These are phyloP conservation scores for Phytophthora rubi DNA, from an alignment of 352 stramenopile genomes.

Conservation along the genomic window DNA sequence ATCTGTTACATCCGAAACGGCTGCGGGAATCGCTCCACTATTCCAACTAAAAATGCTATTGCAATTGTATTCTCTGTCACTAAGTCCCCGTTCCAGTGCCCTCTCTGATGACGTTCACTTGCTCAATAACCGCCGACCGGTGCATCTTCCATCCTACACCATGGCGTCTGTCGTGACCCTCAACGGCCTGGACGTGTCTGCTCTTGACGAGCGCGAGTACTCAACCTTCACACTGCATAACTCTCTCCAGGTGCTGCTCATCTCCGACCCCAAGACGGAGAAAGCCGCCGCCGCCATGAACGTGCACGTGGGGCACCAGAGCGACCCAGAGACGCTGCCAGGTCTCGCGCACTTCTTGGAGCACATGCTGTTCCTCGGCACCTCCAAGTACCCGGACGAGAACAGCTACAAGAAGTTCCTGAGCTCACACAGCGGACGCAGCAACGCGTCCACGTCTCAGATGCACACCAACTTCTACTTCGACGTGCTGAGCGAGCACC, in stretches of 20 bases:
- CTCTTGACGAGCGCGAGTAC: slow-evolving; percentile 72
- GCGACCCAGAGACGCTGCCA: slow-evolving; percentile 86
- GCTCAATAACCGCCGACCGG: no score
- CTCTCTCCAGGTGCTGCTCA: slow-evolving; percentile 75
- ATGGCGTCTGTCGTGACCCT: slow-evolving; percentile 45
- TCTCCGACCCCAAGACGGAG: slow-evolving; percentile 92
- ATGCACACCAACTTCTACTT: slow-evolving; percentile 99
- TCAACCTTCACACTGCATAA: slow-evolving; percentile 60
- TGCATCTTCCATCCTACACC: no score
- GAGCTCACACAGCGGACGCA: slow-evolving; percentile 92
- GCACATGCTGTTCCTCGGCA: slow-evolving; percentile 98
- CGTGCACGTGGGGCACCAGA: slow-evolving; percentile 94
- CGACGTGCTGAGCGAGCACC: slow-evolving; percentile 86
- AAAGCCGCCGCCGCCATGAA: slow-evolving; percentile 94
- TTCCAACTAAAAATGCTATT: no score
- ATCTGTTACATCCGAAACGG: no score
- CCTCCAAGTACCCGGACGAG: slow-evolving; percentile 95
- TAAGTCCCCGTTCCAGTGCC: no score
- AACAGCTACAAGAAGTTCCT: slow-evolving; percentile 95
- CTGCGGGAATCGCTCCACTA: no score
- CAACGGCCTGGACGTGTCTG: slow-evolving; percentile 68
- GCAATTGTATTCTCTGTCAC: no score
- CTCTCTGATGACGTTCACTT: not conserved
- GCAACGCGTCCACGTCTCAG: slow-evolving; percentile 96
- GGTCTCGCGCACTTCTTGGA: slow-evolving; percentile 94